Evolutionary conservation across 441 rosid species (phyloP).

Genomic region (Arabidopsis lyrata): DNA sequence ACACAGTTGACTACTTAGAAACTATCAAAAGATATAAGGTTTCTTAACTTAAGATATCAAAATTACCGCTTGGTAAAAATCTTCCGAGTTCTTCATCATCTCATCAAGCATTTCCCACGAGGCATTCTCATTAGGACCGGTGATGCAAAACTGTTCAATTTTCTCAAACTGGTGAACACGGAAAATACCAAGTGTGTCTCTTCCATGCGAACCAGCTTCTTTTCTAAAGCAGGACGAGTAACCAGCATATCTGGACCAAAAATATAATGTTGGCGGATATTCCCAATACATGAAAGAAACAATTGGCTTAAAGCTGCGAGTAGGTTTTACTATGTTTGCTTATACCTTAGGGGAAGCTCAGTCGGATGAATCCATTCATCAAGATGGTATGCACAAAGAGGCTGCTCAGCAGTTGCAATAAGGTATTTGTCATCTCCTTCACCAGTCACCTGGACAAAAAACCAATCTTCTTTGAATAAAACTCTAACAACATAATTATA

Average conservation of each 20-base stretch:
- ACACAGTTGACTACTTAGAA: slow-evolving; percentile 5
- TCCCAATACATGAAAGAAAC: neutral
- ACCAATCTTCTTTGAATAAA: neutral
- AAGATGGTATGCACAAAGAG: slow-evolving; percentile 83
- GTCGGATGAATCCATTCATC: slow-evolving; percentile 96
- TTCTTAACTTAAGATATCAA: neutral
- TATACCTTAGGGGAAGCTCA: slow-evolving; percentile 80
- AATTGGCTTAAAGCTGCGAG: neutral
- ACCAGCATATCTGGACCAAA: slow-evolving; percentile 77
- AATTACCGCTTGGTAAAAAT: slow-evolving; percentile 65
- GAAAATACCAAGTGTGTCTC: slow-evolving; percentile 85
- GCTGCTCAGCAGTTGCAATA: slow-evolving; percentile 95
- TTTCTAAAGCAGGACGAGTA: slow-evolving; percentile 87
- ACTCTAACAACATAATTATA: neutral
- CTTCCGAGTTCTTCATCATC: slow-evolving; percentile 83
- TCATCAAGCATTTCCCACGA: slow-evolving; percentile 92
- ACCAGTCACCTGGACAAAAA: slow-evolving; percentile 71
- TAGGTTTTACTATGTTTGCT: neutral
- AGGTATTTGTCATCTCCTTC: slow-evolving; percentile 97
- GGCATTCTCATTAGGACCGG: slow-evolving; percentile 76
- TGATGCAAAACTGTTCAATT: slow-evolving; percentile 83
- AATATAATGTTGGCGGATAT: neutral
- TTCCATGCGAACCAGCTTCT: slow-evolving; percentile 93
- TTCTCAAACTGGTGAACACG: slow-evolving; percentile 92
- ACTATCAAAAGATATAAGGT: neutral